Evolutionary conservation across 208 protist genomes (phyloP).

Genomic region (Crithidia acanthocephali): DNA sequence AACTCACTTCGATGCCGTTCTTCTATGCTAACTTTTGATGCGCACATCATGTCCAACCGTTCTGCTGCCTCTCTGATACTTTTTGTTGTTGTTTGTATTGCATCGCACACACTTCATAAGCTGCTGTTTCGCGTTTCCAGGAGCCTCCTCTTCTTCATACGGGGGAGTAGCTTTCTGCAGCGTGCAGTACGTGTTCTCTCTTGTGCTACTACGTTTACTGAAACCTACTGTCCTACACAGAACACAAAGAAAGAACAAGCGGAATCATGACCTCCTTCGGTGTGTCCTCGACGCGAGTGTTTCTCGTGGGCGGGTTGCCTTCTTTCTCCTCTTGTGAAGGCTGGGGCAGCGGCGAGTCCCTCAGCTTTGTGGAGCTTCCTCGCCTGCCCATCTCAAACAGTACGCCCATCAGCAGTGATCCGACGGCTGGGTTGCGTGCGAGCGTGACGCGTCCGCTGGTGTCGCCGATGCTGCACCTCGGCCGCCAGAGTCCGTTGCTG

Average conservation of each 20-base stretch:
- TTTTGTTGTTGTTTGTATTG: too few relatives aligned
- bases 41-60: too few relatives aligned
- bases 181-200: not conserved
- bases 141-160: too few relatives aligned
- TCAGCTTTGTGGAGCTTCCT: slow-evolving; percentile 11
- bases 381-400: slow-evolving; percentile 4
- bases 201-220: slow-evolving; percentile 5
- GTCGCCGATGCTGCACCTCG: slow-evolving; percentile 23
- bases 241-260: too few relatives aligned
- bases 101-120: too few relatives aligned
- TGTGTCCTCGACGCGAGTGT: slow-evolving; percentile 5
- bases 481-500: slow-evolving; percentile 27
- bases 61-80: too few relatives aligned
- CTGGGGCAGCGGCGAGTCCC: not conserved
- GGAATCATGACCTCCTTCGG: too few relatives aligned
- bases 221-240: too few relatives aligned
- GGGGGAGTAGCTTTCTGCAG: not conserved
- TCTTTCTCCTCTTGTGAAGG: not conserved
- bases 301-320: slow-evolving; percentile 1
- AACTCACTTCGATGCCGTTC: too few relatives aligned
- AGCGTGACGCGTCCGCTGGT: slow-evolving; percentile 12
- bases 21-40: too few relatives aligned
- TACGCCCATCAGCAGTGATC: not conserved
- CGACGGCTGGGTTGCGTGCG: not conserved
- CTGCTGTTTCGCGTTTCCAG: too few relatives aligned